These are phyloP conservation scores for Fusarium odoratissimum DNA, from an alignment of 2,329 filamentous ascomycete species.

Conservation along the genomic window DNA sequence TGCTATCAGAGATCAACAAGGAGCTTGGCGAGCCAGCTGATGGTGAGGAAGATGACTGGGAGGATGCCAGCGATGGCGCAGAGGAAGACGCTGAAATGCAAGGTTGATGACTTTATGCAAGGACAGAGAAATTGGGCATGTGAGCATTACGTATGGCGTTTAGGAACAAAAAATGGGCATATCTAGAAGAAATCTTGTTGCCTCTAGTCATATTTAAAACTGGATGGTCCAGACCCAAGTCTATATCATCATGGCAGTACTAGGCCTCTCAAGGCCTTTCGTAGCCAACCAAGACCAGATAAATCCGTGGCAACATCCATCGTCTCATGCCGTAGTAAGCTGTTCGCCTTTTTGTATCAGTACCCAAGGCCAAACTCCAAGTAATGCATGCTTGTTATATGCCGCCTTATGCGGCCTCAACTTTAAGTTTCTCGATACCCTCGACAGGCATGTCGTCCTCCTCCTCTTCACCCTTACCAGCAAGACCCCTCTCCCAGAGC, in stretches of 20 bases:
- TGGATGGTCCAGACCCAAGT: slow-evolving; percentile 32
- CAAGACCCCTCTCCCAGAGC: slow-evolving; percentile 81
- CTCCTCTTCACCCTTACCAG: slow-evolving; percentile 71
- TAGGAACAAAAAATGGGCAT: slow-evolving; percentile 39
- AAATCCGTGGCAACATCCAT: slow-evolving; percentile 16
- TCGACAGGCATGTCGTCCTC: slow-evolving; percentile 74
- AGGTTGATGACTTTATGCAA: slow-evolving; percentile 45
- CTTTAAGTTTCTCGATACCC: slow-evolving; percentile 77
- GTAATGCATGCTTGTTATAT: slow-evolving; percentile 33
- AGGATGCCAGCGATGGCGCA: slow-evolving; percentile 62
- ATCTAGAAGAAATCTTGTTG: slow-evolving; percentile 33
- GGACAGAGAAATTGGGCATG: slow-evolving; percentile 25
- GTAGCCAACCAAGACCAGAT: neutral
- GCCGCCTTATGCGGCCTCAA: slow-evolving; percentile 60
- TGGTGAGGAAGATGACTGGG: slow-evolving; percentile 67
- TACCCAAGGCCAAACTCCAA: slow-evolving; percentile 44
- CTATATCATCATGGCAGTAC: slow-evolving; percentile 28
- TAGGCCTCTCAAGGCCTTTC: neutral
- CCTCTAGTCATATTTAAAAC: slow-evolving; percentile 35
- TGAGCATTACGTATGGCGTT: slow-evolving; percentile 44
- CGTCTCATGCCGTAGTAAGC: slow-evolving; percentile 17
- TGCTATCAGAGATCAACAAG: slow-evolving; percentile 71
- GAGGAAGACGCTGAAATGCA: slow-evolving; percentile 70
- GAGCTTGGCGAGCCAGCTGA: slow-evolving; percentile 71
- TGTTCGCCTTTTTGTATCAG: slow-evolving; percentile 32